These are phyloP conservation scores for Xerocomellus amylosporus DNA, from an alignment of 768 basidiomycete species.

Conservation along the genomic window DNA sequence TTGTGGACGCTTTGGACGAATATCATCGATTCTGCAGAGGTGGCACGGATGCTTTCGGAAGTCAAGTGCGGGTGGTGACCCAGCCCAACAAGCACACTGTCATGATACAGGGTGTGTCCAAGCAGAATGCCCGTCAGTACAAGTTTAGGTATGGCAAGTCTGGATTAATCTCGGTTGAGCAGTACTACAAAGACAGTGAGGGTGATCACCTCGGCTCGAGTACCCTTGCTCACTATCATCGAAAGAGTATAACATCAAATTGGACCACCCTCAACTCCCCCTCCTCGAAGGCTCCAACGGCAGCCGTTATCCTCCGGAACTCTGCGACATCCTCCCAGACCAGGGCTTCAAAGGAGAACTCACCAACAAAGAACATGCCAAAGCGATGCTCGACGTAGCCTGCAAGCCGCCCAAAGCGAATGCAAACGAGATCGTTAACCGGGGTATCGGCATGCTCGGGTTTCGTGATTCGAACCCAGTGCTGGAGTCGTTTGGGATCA, in stretches of 20 bases:
- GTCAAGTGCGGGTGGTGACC: slow-evolving; percentile 59
- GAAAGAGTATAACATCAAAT: slow-evolving; percentile 38
- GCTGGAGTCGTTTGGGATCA: slow-evolving; percentile 43
- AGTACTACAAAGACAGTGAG: slow-evolving; percentile 46
- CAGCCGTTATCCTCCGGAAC: slow-evolving; percentile 43
- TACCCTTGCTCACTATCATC: not conserved
- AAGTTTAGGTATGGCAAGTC: slow-evolving; percentile 38
- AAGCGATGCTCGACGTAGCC: slow-evolving; percentile 46
- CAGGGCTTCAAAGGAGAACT: slow-evolving; percentile 49
- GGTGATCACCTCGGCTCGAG: not conserved
- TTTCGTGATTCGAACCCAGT: slow-evolving; percentile 33
- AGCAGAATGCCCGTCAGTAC: slow-evolving; percentile 36
- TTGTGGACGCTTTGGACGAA: slow-evolving; percentile 39
- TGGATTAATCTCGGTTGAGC: slow-evolving; percentile 39
- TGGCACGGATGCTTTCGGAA: slow-evolving; percentile 54
- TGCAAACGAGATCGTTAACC: slow-evolving; percentile 40
- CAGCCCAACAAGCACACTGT: slow-evolving; percentile 66
- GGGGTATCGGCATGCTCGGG: slow-evolving; percentile 43
- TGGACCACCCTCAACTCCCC: slow-evolving; percentile 36
- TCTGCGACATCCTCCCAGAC: slow-evolving; percentile 44
- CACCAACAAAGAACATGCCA: slow-evolving; percentile 40
- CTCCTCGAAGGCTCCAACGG: slow-evolving; percentile 41
- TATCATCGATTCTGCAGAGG: slow-evolving; percentile 48
- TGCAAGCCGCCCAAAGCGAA: slow-evolving; percentile 48
- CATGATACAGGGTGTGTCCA: slow-evolving; percentile 56